phyloP scores from a whole-genome alignment of 768 basidiomycete species.

The Suillus bovinus region DNA sequence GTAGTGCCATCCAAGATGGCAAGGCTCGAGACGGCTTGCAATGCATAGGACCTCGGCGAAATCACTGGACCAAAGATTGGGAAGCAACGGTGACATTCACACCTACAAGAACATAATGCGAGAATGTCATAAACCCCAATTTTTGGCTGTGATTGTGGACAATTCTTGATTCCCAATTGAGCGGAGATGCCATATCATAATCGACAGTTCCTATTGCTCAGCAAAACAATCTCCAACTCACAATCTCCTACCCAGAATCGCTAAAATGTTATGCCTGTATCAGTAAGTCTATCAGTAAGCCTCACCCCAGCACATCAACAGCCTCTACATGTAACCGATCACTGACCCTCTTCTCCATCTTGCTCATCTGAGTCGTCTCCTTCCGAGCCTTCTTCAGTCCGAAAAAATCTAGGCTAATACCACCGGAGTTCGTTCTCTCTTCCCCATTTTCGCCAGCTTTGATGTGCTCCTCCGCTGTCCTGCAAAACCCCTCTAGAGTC shows the following conservation, averaged over 20 bases:
- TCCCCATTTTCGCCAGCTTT: conserved; percentile 39
- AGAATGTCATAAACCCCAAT: background rate
- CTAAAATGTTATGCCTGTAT: background rate
- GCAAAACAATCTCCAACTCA: background rate
- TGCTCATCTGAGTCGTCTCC: conserved; percentile 19
- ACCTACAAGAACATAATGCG: too few relatives aligned
- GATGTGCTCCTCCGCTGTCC: conserved; percentile 50
- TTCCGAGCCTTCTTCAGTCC: conserved; percentile 25
- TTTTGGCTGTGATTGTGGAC: background rate
- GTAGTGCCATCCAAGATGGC: too few relatives aligned
- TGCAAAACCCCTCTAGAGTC: conserved; percentile 57
- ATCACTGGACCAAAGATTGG: too few relatives aligned
- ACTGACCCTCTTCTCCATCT: conserved; percentile 29
- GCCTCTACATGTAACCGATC: conserved; percentile 18
- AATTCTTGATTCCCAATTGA: background rate
- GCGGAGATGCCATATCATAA: background rate
- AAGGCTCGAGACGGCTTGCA: too few relatives aligned
- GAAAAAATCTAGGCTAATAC: conserved; percentile 44
- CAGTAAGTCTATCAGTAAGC: background rate
- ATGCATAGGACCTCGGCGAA: too few relatives aligned
- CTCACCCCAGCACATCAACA: conserved; percentile 16
- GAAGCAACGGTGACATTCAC: too few relatives aligned
- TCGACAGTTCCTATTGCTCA: background rate
- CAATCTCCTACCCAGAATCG: background rate
- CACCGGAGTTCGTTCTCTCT: conserved; percentile 43